phyloP scores from a whole-genome alignment of 306 rosid species.

The Cicer judaicum region DNA sequence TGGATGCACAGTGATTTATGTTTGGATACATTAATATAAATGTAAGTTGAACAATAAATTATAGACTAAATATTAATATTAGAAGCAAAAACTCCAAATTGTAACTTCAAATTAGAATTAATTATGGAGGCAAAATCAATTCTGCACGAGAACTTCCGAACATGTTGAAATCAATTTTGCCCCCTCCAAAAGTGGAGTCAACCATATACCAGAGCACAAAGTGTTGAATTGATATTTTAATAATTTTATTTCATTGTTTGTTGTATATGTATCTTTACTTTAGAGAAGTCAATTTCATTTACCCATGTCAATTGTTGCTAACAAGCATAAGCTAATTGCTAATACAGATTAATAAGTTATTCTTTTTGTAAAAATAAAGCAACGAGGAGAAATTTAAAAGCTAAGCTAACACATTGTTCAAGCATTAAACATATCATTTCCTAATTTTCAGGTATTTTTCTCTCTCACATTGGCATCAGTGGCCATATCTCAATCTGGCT shows the following conservation, averaged over 20 bases:
- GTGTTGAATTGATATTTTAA: not conserved
- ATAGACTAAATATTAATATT: too few species aligned
- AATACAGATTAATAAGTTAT: not conserved
- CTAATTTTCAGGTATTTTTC: constrained; percentile 65
- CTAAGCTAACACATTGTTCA: not conserved
- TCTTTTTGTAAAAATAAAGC: not conserved
- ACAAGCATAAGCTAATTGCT: constrained; percentile 19
- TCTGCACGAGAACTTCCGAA: too few species aligned
- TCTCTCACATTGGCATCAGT: constrained; percentile 61
- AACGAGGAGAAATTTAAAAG: not conserved
- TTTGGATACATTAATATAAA: too few species aligned
- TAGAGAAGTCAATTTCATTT: not conserved
- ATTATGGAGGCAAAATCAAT: too few species aligned
- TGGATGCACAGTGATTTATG: too few species aligned
- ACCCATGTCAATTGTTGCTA: constrained; percentile 4
- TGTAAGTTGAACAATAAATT: too few species aligned
- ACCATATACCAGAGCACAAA: not conserved
- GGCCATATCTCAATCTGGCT: constrained; percentile 63
- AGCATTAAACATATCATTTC: constrained; percentile 8
- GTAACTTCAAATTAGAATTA: too few species aligned
- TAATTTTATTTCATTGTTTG: not conserved
- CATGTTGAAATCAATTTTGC: too few species aligned
- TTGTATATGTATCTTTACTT: not conserved
- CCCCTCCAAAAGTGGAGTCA: too few species aligned
- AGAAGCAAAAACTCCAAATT: too few species aligned